Evolutionary conservation across 116 monocot species (phyloP).

Genomic region (Phalaenopsis hybrid): DNA sequence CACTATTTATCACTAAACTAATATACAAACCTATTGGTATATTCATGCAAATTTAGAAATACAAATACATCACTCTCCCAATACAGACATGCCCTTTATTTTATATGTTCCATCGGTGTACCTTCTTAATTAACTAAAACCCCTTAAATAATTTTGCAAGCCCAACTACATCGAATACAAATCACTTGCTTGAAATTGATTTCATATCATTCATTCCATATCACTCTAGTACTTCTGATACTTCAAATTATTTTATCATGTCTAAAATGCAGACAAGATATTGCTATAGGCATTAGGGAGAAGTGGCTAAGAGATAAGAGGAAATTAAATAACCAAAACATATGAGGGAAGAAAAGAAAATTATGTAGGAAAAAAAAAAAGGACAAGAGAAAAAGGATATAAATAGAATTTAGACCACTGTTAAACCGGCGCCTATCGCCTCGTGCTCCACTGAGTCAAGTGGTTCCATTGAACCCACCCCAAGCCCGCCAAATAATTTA

Average conservation of each 20-base stretch:
- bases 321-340: no score
- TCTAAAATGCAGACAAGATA: background rate
- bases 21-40: background rate
- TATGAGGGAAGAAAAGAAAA: no score
- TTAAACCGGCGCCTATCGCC: no score
- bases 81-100: background rate
- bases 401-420: no score
- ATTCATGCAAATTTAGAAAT: background rate
- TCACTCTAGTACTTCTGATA: background rate
- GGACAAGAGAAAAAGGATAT: no score
- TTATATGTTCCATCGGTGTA: background rate
- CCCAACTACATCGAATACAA: background rate
- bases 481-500: no score
- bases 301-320: background rate
- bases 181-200: background rate
- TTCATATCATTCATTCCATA: background rate
- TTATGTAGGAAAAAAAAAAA: no score
- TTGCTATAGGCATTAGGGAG: background rate
- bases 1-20: background rate
- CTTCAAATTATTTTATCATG: background rate
- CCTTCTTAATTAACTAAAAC: background rate
- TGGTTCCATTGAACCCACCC: no score
- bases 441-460: no score
- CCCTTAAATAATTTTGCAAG: background rate
- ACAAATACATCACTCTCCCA: background rate